Conservation (phyloP, 2,329 filamentous ascomycete species). For the Ilyonectria robusta region DNA sequence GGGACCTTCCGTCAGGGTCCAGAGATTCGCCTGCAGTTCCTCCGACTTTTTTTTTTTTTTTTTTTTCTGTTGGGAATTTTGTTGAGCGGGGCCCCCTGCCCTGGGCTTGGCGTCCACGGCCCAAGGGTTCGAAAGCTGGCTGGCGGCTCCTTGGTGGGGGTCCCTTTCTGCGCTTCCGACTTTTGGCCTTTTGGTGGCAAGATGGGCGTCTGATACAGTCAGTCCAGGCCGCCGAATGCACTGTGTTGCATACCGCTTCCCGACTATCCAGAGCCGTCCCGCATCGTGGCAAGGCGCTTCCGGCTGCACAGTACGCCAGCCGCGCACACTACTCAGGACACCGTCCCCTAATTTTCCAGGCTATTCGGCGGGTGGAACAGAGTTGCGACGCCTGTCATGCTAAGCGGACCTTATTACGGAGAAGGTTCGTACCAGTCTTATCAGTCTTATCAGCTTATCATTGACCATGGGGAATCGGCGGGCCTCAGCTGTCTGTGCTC, state of each 20-base stretch:
- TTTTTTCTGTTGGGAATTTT: constrained; percentile 57
- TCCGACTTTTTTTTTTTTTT: constrained; percentile 33
- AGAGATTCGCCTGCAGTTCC: constrained; percentile 31
- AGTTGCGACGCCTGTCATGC: not conserved
- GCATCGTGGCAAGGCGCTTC: not conserved
- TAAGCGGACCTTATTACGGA: constrained; percentile 1
- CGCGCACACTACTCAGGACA: not conserved
- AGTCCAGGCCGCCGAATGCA: not conserved
- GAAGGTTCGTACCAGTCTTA: constrained; percentile 1
- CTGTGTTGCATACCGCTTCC: not conserved
- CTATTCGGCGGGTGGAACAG: not conserved
- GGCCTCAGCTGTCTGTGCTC: not conserved
- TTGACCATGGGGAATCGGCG: not conserved
- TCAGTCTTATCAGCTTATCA: not conserved
- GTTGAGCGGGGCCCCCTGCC: constrained; percentile 49
- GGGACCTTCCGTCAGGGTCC: constrained; percentile 22
- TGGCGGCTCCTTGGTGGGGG: constrained; percentile 17
- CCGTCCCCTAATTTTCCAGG: not conserved
- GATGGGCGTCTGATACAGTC: not conserved
- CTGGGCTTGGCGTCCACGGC: constrained; percentile 37
- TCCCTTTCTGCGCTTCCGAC: not conserved
- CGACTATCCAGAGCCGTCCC: not conserved
- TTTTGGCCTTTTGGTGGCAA: not conserved
- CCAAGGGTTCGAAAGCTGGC: constrained; percentile 36
- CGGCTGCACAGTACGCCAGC: not conserved